A percentile compares a stretch with the other conserved stretches of the same genome.
These are phyloP conservation scores for Spiromastix sp. DNA, from an alignment of 2,329 filamentous ascomycete genomes.

Conservation along the genomic window DNA sequence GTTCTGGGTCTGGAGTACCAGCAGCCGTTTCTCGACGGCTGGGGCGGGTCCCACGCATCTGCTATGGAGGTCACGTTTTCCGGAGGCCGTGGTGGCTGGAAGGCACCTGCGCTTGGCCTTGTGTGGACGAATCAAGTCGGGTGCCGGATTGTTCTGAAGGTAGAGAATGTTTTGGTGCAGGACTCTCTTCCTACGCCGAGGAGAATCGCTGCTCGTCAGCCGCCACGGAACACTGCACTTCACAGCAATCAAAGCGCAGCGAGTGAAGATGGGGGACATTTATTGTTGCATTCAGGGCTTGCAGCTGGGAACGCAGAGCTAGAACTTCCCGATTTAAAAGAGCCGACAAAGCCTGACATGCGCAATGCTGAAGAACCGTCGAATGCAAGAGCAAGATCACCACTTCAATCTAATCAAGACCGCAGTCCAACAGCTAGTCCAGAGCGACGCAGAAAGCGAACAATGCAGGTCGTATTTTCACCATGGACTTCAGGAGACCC, in stretches of 20 bases:
- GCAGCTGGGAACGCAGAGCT: no score
- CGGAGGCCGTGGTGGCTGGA: slow-evolving; percentile 27
- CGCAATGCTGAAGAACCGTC: no score
- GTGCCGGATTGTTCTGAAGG: slow-evolving; percentile 70
- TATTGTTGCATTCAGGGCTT: no score
- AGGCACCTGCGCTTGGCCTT: slow-evolving; percentile 78
- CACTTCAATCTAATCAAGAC: no score
- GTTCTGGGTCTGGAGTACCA: slow-evolving; percentile 75
- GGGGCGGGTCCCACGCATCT: slow-evolving; percentile 59
- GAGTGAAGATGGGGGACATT: no score
- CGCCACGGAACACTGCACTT: no score
- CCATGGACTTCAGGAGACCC: slow-evolving; percentile 51
- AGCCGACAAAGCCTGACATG: no score
- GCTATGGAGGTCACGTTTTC: background rate
- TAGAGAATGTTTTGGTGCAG: slow-evolving; percentile 43
- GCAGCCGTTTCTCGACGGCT: slow-evolving; percentile 89
- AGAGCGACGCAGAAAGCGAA: slow-evolving; percentile 39
- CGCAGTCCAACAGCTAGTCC: background rate
- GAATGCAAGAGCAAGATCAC: no score
- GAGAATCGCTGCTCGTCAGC: no score
- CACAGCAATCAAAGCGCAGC: no score
- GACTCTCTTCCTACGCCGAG: slow-evolving; percentile 17
- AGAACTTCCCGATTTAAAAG: no score
- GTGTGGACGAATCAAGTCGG: slow-evolving; percentile 88
- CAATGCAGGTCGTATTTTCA: slow-evolving; percentile 84